Evolutionary conservation across 2,329 filamentous ascomycete species (phyloP).

Genomic region (Coniella vitis): DNA sequence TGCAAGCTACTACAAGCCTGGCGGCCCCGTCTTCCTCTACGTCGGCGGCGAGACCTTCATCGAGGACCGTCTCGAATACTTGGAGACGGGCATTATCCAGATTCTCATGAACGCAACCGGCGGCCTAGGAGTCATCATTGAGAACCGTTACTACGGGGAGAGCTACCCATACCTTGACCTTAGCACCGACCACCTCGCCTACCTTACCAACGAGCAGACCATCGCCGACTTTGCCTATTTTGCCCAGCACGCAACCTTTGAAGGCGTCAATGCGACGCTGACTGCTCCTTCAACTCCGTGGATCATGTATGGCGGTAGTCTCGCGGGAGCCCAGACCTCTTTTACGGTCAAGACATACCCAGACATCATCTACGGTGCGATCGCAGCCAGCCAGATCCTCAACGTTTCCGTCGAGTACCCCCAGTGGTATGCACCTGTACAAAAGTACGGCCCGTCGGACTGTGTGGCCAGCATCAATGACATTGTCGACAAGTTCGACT

Average conservation of each 20-base stretch:
- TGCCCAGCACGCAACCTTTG: conserved; percentile 37
- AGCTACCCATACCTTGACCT: conserved; percentile 41
- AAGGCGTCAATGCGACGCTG: conserved; percentile 34
- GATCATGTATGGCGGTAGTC: conserved; percentile 14
- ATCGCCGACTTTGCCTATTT: conserved; percentile 47
- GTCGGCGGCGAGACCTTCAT: conserved; percentile 27
- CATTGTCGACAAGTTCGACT: conserved; percentile 43
- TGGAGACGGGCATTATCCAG: conserved; percentile 36
- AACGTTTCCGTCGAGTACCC: conserved; percentile 36
- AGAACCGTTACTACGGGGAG: conserved; percentile 44
- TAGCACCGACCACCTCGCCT: conserved; percentile 41
- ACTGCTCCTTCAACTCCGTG: conserved; percentile 34
- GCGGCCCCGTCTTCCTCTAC: conserved; percentile 35
- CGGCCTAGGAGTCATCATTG: conserved; percentile 46
- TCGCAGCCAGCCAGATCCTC: conserved; percentile 38
- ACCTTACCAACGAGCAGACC: conserved; percentile 44
- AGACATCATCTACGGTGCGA: conserved; percentile 39
- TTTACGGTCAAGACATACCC: conserved; percentile 40
- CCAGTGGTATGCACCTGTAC: conserved; percentile 43
- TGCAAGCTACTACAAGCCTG: conserved; percentile 44
- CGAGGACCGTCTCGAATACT: conserved; percentile 20
- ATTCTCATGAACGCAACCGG: conserved; percentile 48
- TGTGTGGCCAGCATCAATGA: conserved; percentile 41
- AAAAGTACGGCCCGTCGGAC: conserved; percentile 41
- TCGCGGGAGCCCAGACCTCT: conserved; percentile 12